Percentiles rank a stretch among this genome's conserved stretches.
phyloP scores from a whole-genome alignment of 495 filamentous ascomycete species.

The Emericellopsis terricola region DNA sequence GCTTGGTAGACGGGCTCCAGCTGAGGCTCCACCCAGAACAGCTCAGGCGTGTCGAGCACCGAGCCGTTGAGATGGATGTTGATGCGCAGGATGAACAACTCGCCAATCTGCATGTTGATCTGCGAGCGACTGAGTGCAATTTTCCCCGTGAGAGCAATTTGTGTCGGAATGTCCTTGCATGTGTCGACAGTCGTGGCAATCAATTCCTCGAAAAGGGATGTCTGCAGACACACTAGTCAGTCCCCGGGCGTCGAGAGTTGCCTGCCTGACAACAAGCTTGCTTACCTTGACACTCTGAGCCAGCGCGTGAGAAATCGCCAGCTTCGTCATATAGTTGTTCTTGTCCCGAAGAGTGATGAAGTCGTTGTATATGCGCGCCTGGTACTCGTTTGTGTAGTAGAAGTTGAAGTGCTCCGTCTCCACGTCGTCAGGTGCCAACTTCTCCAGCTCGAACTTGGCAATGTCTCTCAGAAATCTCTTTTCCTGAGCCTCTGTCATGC shows the following conservation, averaged over 20 bases:
- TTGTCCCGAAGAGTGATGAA: conserved; percentile 90
- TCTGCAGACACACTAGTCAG: conserved; percentile 27
- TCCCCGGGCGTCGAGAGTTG: too few relatives aligned
- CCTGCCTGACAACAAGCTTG: too few relatives aligned
- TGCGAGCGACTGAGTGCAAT: conserved; percentile 65
- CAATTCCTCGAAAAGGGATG: conserved; percentile 92
- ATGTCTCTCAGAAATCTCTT: conserved; percentile 81
- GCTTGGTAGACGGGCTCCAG: conserved; percentile 91
- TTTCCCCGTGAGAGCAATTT: conserved; percentile 81
- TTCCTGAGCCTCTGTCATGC: conserved; percentile 76
- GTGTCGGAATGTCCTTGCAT: conserved; percentile 75
- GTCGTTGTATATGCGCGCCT: conserved; percentile 96
- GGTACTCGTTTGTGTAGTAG: conserved; percentile 94
- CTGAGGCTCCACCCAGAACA: conserved; percentile 97
- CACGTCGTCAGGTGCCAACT: conserved; percentile 68
- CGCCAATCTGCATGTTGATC: conserved; percentile 97
- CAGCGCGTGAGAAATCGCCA: conserved; percentile 88
- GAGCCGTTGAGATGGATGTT: conserved; percentile 95
- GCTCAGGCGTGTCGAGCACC: conserved; percentile 89
- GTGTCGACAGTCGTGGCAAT: conserved; percentile 82
- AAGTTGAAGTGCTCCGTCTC: conserved; percentile 98
- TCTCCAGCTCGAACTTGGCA: conserved; percentile 86
- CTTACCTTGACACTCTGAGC: conserved; percentile 80
- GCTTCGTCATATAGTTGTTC: conserved; percentile 91
- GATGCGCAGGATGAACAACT: conserved; percentile 92